A percentile compares a stretch with the other conserved stretches of the same genome.
Conservation (phyloP, 768 basidiomycete genomes). For the Mycena sanguinolenta region DNA sequence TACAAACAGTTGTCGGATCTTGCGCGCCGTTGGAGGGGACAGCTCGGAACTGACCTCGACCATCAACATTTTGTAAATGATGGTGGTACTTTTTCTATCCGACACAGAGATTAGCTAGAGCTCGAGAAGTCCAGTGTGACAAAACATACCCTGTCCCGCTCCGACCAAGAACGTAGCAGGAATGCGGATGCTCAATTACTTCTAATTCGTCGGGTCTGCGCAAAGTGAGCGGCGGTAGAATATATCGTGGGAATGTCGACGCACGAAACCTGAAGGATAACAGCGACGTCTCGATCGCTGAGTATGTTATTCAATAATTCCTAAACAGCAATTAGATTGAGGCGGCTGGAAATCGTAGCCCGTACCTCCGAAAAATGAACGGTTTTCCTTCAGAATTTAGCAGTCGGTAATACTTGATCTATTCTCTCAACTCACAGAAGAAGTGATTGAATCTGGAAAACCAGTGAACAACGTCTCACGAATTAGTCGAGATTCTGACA, state of each 20-base stretch:
- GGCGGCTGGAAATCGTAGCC: background rate
- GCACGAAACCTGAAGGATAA: conserved; percentile 37
- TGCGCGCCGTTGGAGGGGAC: conserved; percentile 25
- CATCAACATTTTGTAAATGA: conserved; percentile 27
- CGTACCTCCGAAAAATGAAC: conserved; percentile 33
- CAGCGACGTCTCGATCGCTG: conserved; percentile 34
- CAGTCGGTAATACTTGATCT: conserved; percentile 3
- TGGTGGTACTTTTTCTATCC: conserved; percentile 23
- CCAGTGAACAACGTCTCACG: conserved; percentile 41
- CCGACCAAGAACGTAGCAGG: conserved; percentile 61
- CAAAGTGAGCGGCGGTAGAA: background rate
- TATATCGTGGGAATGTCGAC: background rate
- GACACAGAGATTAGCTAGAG: background rate
- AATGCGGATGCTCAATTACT: conserved; percentile 57
- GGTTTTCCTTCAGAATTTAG: conserved; percentile 30
- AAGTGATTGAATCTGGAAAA: conserved; percentile 46
- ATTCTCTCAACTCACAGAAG: conserved; percentile 49
- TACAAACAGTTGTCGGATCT: conserved; percentile 65
- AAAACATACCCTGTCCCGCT: conserved; percentile 64
- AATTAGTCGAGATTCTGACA: conserved; percentile 46
- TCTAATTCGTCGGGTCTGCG: conserved; percentile 46
- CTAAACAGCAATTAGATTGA: background rate
- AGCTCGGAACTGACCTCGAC: conserved; percentile 15
- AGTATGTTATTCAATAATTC: conserved; percentile 29
- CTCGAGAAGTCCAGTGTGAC: background rate